A percentile compares a stretch with the other conserved stretches of the same genome.
These are phyloP conservation scores for Schoenoplectus triqueter DNA, from an alignment of 202 grass and related monocot genomes.

Conservation along the genomic window DNA sequence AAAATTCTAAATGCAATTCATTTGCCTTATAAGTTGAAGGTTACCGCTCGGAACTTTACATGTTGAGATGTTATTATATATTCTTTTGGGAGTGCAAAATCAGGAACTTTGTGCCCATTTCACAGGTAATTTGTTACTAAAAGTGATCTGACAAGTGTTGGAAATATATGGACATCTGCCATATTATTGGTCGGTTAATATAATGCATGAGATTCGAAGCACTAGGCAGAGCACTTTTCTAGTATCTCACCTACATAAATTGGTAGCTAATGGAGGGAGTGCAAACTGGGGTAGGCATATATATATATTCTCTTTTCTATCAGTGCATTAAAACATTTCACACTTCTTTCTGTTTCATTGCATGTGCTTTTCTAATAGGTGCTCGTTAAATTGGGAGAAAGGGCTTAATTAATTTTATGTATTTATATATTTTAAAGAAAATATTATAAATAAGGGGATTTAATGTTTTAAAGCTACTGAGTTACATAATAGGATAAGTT, in stretches of 20 bases:
- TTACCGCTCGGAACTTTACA: too few species aligned
- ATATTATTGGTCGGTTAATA: conserved; percentile 19
- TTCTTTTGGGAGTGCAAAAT: too few species aligned
- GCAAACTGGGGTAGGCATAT: conserved; percentile 17
- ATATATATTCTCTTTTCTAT: not conserved
- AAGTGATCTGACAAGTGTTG: not conserved
- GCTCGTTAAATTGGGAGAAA: not conserved
- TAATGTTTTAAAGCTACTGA: not conserved
- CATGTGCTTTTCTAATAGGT: not conserved
- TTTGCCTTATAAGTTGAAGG: not conserved
- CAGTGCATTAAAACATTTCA: conserved; percentile 22
- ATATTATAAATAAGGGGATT: not conserved
- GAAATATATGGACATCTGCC: not conserved
- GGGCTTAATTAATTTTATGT: not conserved
- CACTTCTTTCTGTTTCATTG: not conserved
- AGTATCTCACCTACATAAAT: not conserved
- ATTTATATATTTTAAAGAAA: not conserved
- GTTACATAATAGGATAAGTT: not conserved
- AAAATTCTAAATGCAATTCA: not conserved
- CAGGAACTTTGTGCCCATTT: not conserved
- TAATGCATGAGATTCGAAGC: conserved; percentile 16
- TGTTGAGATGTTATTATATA: too few species aligned
- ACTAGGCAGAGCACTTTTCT: not conserved
- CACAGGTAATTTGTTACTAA: not conserved
- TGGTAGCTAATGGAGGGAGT: not conserved